Evolutionary conservation across 2,329 filamentous ascomycete genomes (phyloP), one percentile per base, ranked within the genome.

Genomic region (Venturia carpophila): DNA sequence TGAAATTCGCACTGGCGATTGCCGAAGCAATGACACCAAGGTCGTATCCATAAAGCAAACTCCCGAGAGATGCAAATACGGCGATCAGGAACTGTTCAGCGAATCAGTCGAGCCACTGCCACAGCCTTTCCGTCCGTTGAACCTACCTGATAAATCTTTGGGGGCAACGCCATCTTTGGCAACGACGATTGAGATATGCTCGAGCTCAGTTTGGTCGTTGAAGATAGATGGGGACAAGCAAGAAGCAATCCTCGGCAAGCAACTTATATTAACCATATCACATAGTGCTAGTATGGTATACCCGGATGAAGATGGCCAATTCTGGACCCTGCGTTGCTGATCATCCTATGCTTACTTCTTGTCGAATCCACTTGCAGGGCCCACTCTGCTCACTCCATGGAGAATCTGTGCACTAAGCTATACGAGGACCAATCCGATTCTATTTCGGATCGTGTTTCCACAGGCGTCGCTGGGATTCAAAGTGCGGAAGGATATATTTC

Each of bases 1-100:
- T 71, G 71, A 81, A 81, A 34, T 77, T 75, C n/a, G 73, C 66
- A 11, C 75, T 77, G 5, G 75, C 75, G 65, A 85, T 80, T 62
- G 82, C 83, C 68, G 82, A 82, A 10, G 83, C 83, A 67, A 85
- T 85, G 34, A 85, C 83, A 78, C 83, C 83, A 30, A 85, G 71
- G 73, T 86, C 83, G 70, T 83, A 85, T 69, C 83, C 83, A 69
- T 80, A 85, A 9, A 85, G 78, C 64, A 84, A 77, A 5, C 82
- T 84, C 55, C 83, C 83, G 6, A 85, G 74, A 1, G 83, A 84
- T 68, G 83, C 83, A 71, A 86, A 85, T 47, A 84, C 78, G 68
- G 79, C 77, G 52, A 85, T 79, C 61, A 85, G 77, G 71, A 86
- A 85, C 80, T 84, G 68, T 9, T 21, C 34, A 6, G 4, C 5